These are phyloP conservation scores for Acarospora socialis DNA, from an alignment of 2,329 filamentous ascomycete species.

Conservation along the genomic window DNA sequence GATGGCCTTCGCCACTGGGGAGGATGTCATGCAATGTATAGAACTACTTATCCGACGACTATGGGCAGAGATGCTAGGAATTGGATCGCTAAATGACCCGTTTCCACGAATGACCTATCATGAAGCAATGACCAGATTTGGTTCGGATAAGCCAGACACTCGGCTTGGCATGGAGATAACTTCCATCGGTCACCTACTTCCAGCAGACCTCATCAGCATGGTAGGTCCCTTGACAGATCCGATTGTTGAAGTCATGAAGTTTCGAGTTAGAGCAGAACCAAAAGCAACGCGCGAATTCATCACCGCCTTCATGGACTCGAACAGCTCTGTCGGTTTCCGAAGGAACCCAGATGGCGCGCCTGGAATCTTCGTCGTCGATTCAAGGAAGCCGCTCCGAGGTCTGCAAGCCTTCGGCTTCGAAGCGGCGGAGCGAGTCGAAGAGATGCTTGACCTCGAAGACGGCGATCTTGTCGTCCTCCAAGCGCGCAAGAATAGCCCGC, in stretches of 20 bases:
- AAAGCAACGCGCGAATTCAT: conserved; percentile 46
- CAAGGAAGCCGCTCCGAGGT: conserved; percentile 57
- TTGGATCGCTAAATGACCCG: conserved; percentile 26
- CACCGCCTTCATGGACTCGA: conserved; percentile 53
- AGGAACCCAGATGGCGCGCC: conserved; percentile 65
- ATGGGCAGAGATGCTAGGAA: conserved; percentile 36
- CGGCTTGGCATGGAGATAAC: conserved; percentile 57
- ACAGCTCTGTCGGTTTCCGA: conserved; percentile 43
- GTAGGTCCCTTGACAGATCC: conserved; percentile 56
- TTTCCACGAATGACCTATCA: conserved; percentile 56
- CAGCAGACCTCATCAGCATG: conserved; percentile 54
- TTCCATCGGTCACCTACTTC: conserved; percentile 48
- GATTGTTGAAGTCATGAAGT: conserved; percentile 58
- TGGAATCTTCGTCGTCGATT: conserved; percentile 62
- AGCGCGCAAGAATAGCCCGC: conserved; percentile 52
- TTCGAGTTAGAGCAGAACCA: conserved; percentile 26
- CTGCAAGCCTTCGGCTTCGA: conserved; percentile 67
- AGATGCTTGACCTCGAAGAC: conserved; percentile 40
- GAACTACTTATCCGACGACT: conserved; percentile 39
- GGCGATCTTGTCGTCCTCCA: conserved; percentile 75
- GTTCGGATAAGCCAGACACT: conserved; percentile 84
- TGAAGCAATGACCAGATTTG: conserved; percentile 64
- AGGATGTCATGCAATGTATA: conserved; percentile 51
- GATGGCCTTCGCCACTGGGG: conserved; percentile 67
- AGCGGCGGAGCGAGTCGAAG: conserved; percentile 44